Conservation (phyloP, 306 rosid genomes). For the Crotalaria pallida region DNA sequence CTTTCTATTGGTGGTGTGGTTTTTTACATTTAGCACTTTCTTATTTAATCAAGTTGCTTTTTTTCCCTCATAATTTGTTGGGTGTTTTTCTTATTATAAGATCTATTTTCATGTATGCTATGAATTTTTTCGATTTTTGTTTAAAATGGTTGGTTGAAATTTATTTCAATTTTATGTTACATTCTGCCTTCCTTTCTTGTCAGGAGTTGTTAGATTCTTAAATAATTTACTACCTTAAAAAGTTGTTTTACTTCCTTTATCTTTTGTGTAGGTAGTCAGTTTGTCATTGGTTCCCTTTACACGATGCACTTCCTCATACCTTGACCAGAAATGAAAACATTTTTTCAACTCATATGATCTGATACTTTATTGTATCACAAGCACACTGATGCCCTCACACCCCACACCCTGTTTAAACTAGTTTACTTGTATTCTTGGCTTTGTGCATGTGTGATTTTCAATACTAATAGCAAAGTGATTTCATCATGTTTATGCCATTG, state of each 20-base stretch:
- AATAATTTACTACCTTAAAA: neutral
- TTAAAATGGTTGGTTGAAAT: constrained; percentile 7
- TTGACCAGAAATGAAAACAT: neutral
- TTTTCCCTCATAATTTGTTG: neutral
- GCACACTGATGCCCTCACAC: neutral
- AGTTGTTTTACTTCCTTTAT: neutral
- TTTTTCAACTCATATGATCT: neutral
- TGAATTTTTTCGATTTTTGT: constrained; percentile 17
- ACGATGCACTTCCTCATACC: neutral
- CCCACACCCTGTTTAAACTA: neutral
- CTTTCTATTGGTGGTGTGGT: neutral
- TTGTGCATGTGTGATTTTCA: neutral
- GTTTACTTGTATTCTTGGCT: neutral
- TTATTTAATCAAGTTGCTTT: constrained; percentile 8
- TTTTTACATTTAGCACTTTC: neutral
- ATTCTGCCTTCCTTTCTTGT: constrained; percentile 6
- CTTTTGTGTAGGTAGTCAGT: neutral
- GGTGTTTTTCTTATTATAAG: neutral
- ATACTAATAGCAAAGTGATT: neutral
- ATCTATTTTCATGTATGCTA: constrained; percentile 3
- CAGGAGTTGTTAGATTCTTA: neutral
- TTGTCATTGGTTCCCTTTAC: neutral
- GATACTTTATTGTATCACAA: neutral
- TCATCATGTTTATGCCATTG: constrained; percentile 2
- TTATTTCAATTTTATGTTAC: neutral